These are phyloP conservation scores for Nematocida sp. DNA, from an alignment of 371 early-diverging fungal genomes.

Conservation along the genomic window DNA sequence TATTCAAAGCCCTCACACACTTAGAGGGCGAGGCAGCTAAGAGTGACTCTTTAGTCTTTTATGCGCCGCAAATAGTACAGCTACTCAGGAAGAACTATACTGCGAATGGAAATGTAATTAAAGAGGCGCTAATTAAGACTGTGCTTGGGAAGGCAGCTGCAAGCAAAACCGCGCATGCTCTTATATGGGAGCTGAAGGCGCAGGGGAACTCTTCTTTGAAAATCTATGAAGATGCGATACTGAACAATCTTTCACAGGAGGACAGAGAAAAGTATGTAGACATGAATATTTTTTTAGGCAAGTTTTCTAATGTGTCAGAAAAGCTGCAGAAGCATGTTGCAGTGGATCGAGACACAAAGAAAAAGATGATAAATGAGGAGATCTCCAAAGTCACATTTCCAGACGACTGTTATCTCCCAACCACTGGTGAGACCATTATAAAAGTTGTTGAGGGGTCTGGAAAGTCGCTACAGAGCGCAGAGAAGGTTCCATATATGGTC, in stretches of 20 bases:
- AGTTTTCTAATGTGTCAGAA: slow-evolving; percentile 92
- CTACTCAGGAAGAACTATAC: slow-evolving; percentile 79
- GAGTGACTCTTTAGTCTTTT: slow-evolving; percentile 72
- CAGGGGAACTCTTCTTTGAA: slow-evolving; percentile 70
- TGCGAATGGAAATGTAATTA: slow-evolving; percentile 65
- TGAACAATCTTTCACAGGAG: slow-evolving; percentile 18
- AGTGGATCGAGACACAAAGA: slow-evolving; percentile 76
- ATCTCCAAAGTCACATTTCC: slow-evolving; percentile 85
- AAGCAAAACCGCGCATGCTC: slow-evolving; percentile 86
- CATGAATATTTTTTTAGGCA: slow-evolving; percentile 80
- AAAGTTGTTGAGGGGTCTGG: slow-evolving; percentile 90
- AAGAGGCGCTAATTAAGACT: slow-evolving; percentile 29
- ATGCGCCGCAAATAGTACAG: slow-evolving; percentile 95
- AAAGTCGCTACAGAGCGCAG: slow-evolving; percentile 88
- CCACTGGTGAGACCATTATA: slow-evolving; percentile 85
- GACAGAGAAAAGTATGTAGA: slow-evolving; percentile 47
- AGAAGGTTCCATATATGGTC: slow-evolving; percentile 97
- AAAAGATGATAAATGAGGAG: slow-evolving; percentile 97
- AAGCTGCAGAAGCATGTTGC: slow-evolving; percentile 87
- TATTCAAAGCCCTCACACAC: slow-evolving; percentile 59
- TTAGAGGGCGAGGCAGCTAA: slow-evolving; percentile 55
- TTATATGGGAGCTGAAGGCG: slow-evolving; percentile 99
- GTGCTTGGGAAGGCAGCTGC: slow-evolving; percentile 23
- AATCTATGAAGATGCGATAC: slow-evolving; percentile 21
- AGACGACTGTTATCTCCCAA: slow-evolving; percentile 91